phyloP scores from a whole-genome alignment of 2,329 filamentous ascomycete species.

The Aspergillus sp. region DNA sequence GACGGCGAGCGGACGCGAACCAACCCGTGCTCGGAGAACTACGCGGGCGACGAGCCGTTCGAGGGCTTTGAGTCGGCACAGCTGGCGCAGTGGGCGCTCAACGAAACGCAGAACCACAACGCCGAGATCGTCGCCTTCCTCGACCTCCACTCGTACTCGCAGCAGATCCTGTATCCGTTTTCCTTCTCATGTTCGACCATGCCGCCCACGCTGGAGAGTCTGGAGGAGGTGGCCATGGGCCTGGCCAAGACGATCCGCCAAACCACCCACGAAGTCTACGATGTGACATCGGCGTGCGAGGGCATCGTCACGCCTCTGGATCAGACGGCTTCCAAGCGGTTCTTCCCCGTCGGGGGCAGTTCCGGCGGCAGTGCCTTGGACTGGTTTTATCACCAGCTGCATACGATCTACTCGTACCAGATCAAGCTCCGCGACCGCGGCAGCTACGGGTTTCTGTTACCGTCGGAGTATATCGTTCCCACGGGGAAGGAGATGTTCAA shows the following conservation, averaged over 20 bases:
- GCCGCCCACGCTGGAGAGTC: conserved; percentile 85
- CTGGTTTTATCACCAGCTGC: conserved; percentile 89
- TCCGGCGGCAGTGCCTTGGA: conserved; percentile 86
- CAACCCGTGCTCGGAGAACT: conserved; percentile 90
- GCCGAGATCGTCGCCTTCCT: conserved; percentile 79
- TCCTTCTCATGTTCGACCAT: conserved; percentile 75
- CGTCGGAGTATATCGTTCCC: conserved; percentile 80
- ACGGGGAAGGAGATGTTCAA: conserved; percentile 85
- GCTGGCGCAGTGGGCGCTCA: conserved; percentile 79
- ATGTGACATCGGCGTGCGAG: conserved; percentile 81
- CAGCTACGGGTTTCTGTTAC: conserved; percentile 89
- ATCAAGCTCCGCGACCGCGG: conserved; percentile 90
- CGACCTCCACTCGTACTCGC: conserved; percentile 92
- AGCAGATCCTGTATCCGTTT: conserved; percentile 92
- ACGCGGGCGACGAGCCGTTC: conserved; percentile 79
- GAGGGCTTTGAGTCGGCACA: conserved; percentile 74
- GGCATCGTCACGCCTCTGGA: conserved; percentile 58
- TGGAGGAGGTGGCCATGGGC: conserved; percentile 85
- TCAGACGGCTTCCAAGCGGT: conserved; percentile 21
- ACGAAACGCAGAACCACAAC: conserved; percentile 69
- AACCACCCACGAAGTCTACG: conserved; percentile 73
- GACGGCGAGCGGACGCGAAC: conserved; percentile 62
- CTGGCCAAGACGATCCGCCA: conserved; percentile 84
- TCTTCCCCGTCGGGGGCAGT: conserved; percentile 62
- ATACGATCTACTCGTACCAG: conserved; percentile 84